Percentiles rank a stretch among this genome's conserved stretches.
Conservation (phyloP, 176 grass and related monocot species). For the Chrysopogon serrulatus region DNA sequence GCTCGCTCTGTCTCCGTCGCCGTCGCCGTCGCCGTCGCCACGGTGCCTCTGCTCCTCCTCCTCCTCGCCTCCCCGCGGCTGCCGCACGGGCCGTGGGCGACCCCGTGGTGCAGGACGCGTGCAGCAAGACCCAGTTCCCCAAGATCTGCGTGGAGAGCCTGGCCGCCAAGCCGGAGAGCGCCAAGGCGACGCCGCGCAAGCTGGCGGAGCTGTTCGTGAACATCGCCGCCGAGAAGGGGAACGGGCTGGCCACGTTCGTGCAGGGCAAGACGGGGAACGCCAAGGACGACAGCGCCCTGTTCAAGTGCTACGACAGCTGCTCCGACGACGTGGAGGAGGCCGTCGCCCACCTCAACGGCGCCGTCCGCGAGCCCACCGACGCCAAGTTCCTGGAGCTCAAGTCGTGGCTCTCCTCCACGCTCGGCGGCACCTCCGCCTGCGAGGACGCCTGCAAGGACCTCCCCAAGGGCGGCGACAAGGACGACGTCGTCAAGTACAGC, state of each 20-base stretch:
- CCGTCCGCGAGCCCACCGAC: conserved; percentile 30
- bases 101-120: conserved; percentile 32
- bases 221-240: conserved; percentile 19
- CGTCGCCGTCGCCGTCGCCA: background rate
- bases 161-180: conserved; percentile 9
- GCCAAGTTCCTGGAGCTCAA: conserved; percentile 47
- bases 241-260: conserved; percentile 27
- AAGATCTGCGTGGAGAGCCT: conserved; percentile 21
- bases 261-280: background rate
- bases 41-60: background rate
- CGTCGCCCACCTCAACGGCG: conserved; percentile 31
- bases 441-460: conserved; percentile 38
- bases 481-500: conserved; percentile 30
- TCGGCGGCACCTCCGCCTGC: conserved; percentile 30
- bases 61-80: background rate
- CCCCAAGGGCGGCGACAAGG: conserved; percentile 10
- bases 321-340: conserved; percentile 48
- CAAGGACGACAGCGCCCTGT: background rate
- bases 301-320: conserved; percentile 44
- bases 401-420: conserved; percentile 37
- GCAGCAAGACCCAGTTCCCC: conserved; percentile 43
- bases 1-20: background rate
- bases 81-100: background rate
- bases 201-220: conserved; percentile 43
- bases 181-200: conserved; percentile 19